Evolutionary conservation across 2,329 filamentous ascomycete species (phyloP), one percentile per base, ranked within the genome.

Genomic region (Hypoxylon sp.): DNA sequence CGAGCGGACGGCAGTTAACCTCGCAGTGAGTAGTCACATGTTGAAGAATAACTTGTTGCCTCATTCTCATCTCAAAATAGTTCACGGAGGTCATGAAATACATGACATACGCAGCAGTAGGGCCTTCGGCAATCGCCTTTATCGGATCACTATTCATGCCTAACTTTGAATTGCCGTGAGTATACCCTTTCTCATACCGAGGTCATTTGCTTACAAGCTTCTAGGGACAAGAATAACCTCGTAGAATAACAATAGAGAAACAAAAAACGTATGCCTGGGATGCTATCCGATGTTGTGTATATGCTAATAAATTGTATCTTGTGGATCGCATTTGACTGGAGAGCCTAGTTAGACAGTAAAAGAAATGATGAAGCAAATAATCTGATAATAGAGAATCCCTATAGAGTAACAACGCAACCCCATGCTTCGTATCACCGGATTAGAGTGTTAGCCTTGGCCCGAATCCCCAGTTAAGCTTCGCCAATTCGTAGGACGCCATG

Each of bases 1-100:
- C 3, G 78, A 84, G 50, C 73, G 83, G 19, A 76, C 66, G 5
- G 83, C 84, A 1, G 77, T 86, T n/a, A 80, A 82, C 68, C 64
- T 76, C 19, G 82, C 82, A 4, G 78, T 80, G 63, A 76, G 78
- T 72, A 57, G 3, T 24, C 6, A 14, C 22, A 19, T 14, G 19
- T 31, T 5, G 24, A 31, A 17, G 3, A 5, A 5, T 13, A 13
- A 13, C 8, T 35, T 24, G 24, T 3, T 8, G 11, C 14, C 3
- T 39, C 5, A 4, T 51, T 24, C 65, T 71, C 1, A 63, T 55
- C 19, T 10, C 5, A 37, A 22, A 5, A 26, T 26, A 77, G 73
- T 77, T 72, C 59, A 72, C 74, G n/a, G 70, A 71, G n/a, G 72
- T 77, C 11, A 67, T 77, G 67, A 70, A 64, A 29, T 75, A 74